Evolutionary conservation across 129 eudicot genomes (phyloP), one percentile per base, ranked within the genome.

Genomic region (Chrysanthemum makinoi): DNA sequence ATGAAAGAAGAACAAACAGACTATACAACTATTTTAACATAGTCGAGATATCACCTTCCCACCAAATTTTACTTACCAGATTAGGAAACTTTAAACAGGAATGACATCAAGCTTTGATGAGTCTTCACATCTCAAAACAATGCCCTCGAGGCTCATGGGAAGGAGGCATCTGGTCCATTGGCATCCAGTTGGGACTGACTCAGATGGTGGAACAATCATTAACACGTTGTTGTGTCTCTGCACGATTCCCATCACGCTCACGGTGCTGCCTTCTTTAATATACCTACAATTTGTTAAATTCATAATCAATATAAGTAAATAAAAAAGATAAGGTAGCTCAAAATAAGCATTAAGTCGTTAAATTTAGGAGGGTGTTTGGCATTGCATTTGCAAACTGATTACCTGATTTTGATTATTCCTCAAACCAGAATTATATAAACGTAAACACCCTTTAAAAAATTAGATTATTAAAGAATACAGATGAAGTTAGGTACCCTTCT

Each of bases 191-290:
- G 89, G 87, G 13, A 81, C 55, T 4, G 85, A 80, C 54, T 84
- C 93, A 12, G 87, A 76, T n/a, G 93, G 89, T 48, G 93, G 87
- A 50, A 87, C 85, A 6, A 87, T 87, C 93, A 87, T 87, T 69
- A 87, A 76, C 70, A 87, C 89, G 14, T 87, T 87, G 22, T 87
- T 87, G 39, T 87, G 85, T 73, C 93, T 76, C 70, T 84, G 89
- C 9, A 87, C 93, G 10, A 87, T 79, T 74, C 89, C 93, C 93
- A 87, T 81, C 46, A 87, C 85, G 62, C 89, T 87, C 54, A 87
- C 93, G 0, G 89, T 84, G 72, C 89, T 87, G 48, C 89, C 93
- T 84, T 87, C 93, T 75, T 87, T 84, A 33, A 87, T 81, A 76
- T 83, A 84, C 79, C 93, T 87, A 72, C 13, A 63, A 3, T 69